phyloP scores from a whole-genome alignment of 2,329 filamentous ascomycete species.

The Daldinia sp. region DNA sequence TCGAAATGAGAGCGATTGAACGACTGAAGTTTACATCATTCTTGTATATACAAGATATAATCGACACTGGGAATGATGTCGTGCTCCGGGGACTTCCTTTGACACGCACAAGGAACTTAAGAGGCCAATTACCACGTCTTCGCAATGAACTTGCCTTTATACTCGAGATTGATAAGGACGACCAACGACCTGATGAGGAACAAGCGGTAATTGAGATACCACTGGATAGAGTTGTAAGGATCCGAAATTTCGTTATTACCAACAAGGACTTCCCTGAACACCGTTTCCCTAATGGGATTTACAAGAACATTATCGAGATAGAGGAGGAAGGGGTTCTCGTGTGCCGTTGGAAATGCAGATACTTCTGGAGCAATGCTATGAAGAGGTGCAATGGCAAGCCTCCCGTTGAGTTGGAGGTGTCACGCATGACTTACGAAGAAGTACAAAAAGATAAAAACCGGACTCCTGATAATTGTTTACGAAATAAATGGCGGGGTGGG shows the following conservation, averaged over 20 bases:
- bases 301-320: slow-evolving; percentile 35
- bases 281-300: slow-evolving; percentile 29
- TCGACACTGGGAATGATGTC: slow-evolving; percentile 27
- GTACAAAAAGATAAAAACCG: slow-evolving; percentile 43
- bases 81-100: slow-evolving; percentile 44
- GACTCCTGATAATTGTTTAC: slow-evolving; percentile 38
- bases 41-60: slow-evolving; percentile 39
- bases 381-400: slow-evolving; percentile 39
- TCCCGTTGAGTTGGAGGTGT: slow-evolving; percentile 38
- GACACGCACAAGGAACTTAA: slow-evolving; percentile 42
- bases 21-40: slow-evolving; percentile 38
- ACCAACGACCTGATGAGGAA: slow-evolving; percentile 35
- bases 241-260: slow-evolving; percentile 45
- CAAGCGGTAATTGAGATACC: slow-evolving; percentile 45
- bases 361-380: slow-evolving; percentile 40
- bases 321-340: slow-evolving; percentile 46
- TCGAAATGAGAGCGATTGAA: slow-evolving; percentile 31
- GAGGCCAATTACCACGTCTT: slow-evolving; percentile 41
- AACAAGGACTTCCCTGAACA: slow-evolving; percentile 46
- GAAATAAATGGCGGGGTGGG: slow-evolving; percentile 42
- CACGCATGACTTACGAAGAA: slow-evolving; percentile 42
- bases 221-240: slow-evolving; percentile 32
- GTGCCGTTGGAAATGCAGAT: slow-evolving; percentile 49
- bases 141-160: slow-evolving; percentile 46
- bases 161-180: slow-evolving; percentile 41